Conservation (phyloP, 2,329 filamentous ascomycete species). For the Aureobasidium sp. region DNA sequence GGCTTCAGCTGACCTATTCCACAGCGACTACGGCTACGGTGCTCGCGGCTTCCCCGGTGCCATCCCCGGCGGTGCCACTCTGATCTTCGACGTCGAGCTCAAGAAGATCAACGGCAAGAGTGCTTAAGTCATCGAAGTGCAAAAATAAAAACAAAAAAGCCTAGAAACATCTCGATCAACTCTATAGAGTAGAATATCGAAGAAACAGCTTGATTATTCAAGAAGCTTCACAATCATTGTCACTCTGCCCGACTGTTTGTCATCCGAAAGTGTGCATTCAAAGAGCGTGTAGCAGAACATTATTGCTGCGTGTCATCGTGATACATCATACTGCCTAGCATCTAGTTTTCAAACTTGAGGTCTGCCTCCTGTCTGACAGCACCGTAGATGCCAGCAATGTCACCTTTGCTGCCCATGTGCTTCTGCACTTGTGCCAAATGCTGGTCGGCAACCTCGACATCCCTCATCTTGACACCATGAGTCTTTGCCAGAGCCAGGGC, state of each 20-base stretch:
- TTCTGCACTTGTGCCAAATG: slow-evolving; percentile 65
- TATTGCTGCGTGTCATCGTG: neutral
- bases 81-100: slow-evolving; percentile 72
- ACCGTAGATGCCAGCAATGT: slow-evolving; percentile 78
- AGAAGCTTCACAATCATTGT: neutral
- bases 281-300: neutral
- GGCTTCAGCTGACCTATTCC: neutral
- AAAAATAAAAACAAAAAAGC: neutral
- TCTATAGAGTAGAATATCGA: neutral
- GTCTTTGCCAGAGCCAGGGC: slow-evolving; percentile 59
- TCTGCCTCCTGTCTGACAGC: slow-evolving; percentile 68
- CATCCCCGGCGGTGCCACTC: slow-evolving; percentile 66
- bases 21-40: slow-evolving; percentile 60
- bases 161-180: neutral
- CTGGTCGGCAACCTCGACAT: slow-evolving; percentile 59
- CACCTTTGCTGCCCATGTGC: slow-evolving; percentile 62
- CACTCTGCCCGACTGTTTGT: neutral
- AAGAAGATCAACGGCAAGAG: slow-evolving; percentile 53
- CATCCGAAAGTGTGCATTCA: neutral
- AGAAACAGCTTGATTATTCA: neutral
- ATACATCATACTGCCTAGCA: neutral
- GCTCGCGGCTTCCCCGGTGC: slow-evolving; percentile 64
- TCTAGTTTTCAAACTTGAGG: slow-evolving; percentile 56
- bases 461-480: slow-evolving; percentile 56
- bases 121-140: slow-evolving; percentile 25